Evolutionary conservation across 139 green algal genomes (phyloP), one percentile per base, ranked within the genome.

Genomic region (Chlamydomonas sp.): DNA sequence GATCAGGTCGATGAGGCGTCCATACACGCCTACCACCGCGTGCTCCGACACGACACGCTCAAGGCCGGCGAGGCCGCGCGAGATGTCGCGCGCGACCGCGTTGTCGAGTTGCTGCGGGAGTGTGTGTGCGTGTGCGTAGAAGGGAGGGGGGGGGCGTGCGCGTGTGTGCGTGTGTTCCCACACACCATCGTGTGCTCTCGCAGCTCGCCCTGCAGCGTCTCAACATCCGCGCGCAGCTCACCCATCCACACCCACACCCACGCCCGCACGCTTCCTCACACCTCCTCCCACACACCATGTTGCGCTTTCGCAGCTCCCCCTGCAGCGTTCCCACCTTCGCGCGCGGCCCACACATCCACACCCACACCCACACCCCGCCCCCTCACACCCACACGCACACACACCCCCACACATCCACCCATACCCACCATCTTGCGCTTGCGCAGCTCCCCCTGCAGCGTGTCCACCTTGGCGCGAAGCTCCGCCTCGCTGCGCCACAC

Each of bases 1-100:
- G 35, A 99, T 85, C 35, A 97, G 87, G 77, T 99, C 93, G 4
- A 97, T 89, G 31, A 99, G 65, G 5, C 86, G 76, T 38, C 95
- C 95, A 67, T 92, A 80, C 67, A 98, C 90, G 13, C 93, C 93
- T 37, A 13, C n/a, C 29, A 64, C 50, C 26, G 1, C 48, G 60
- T 75, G 39, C 34, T 75, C 70, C 3, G 29, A 22, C 22, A 69
- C 59, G 57, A 80, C 31, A 22, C 35, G 13, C 30, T 82, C 70
- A 43, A 82, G 67, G 2, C 69, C 67, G 49, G 61, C n/a, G 8
- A 96, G 66, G 2, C 88, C 89, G 30, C 83, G 73, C 2, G 69
- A 65, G 22, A 96, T 69, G 59, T 97, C 91, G 1, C 83, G 66
- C 1, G 84, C 76, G 65, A 90, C 81, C 5, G 10, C 5, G 22